Conservation (phyloP, 108 stramenopile genomes). For the Bacterosira constricta region DNA sequence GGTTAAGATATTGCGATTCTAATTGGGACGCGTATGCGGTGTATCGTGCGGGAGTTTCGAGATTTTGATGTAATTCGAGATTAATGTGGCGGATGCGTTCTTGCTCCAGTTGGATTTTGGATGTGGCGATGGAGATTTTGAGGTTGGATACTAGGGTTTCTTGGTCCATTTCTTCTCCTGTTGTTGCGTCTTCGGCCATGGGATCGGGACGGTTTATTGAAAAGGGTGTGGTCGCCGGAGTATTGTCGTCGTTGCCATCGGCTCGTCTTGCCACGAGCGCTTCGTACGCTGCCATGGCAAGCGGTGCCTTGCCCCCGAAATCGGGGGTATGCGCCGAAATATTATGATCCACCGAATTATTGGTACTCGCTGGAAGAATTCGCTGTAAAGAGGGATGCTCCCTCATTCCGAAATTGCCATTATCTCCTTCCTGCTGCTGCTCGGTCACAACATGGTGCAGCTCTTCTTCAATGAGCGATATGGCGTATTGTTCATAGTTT, state of each 20-base stretch:
- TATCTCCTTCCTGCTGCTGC: background rate
- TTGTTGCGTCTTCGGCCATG: conserved; percentile 6
- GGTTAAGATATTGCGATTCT: conserved; percentile 25
- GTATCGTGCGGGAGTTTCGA: conserved; percentile 50
- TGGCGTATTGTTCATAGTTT: conserved; percentile 78
- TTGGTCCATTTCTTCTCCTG: background rate
- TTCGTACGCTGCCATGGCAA: conserved; percentile 38
- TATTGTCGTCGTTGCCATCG: background rate
- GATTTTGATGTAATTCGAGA: conserved; percentile 64
- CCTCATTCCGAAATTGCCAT: background rate
- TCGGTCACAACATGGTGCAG: conserved; percentile 1
- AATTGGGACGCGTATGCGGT: conserved; percentile 43
- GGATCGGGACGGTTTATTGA: conserved; percentile 30
- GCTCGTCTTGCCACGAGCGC: conserved; percentile 17
- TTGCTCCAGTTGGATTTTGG: conserved; percentile 52
- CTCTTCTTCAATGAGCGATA: conserved; percentile 71
- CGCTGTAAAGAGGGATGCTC: conserved; percentile 11
- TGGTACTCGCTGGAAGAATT: background rate
- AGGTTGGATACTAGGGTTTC: conserved; percentile 3
- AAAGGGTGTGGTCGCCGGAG: too few species aligned
- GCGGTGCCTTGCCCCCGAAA: conserved; percentile 19
- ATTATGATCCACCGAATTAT: background rate
- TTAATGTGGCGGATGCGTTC: conserved; percentile 60
- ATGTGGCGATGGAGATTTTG: conserved; percentile 21
- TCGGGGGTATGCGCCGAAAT: background rate